These are phyloP conservation scores for Penicillium lagena DNA, from an alignment of 495 filamentous ascomycete species.

Conservation along the genomic window DNA sequence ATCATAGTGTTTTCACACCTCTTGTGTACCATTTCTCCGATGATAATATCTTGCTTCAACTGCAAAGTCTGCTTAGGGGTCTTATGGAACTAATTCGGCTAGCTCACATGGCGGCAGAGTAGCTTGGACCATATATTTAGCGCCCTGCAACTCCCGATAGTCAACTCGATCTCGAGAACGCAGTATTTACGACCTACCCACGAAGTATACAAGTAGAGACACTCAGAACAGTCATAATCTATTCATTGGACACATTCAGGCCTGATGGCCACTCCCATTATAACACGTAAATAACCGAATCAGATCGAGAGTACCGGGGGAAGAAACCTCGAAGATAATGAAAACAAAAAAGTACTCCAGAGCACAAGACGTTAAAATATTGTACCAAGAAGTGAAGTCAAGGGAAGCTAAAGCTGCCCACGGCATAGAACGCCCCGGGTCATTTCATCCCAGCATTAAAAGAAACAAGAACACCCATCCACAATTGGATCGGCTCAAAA, in stretches of 20 bases:
- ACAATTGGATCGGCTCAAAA: not conserved
- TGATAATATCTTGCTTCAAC: not conserved
- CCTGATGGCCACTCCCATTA: slow-evolving; percentile 18
- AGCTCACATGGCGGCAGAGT: no score
- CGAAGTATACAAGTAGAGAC: no score
- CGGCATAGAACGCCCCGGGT: not conserved
- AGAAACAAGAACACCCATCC: not conserved
- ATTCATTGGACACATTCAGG: slow-evolving; percentile 14
- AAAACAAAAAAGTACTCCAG: slow-evolving; percentile 19
- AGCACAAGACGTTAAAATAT: slow-evolving; percentile 18
- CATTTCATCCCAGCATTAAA: not conserved
- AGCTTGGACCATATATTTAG: no score
- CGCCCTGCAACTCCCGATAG: not conserved
- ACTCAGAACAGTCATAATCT: slow-evolving; percentile 15
- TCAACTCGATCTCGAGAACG: not conserved
- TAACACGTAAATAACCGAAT: slow-evolving; percentile 14
- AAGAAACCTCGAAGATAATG: no score
- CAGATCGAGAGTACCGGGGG: slow-evolving; percentile 11
- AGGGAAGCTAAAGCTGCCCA: not conserved
- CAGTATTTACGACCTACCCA: not conserved
- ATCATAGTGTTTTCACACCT: no score
- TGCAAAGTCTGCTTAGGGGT: not conserved
- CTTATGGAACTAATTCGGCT: no score
- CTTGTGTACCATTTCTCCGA: not conserved
- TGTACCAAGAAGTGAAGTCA: slow-evolving; percentile 19